Conservation (phyloP, 1,284 basidiomycete species). For the Austroboletus rostrupii region DNA sequence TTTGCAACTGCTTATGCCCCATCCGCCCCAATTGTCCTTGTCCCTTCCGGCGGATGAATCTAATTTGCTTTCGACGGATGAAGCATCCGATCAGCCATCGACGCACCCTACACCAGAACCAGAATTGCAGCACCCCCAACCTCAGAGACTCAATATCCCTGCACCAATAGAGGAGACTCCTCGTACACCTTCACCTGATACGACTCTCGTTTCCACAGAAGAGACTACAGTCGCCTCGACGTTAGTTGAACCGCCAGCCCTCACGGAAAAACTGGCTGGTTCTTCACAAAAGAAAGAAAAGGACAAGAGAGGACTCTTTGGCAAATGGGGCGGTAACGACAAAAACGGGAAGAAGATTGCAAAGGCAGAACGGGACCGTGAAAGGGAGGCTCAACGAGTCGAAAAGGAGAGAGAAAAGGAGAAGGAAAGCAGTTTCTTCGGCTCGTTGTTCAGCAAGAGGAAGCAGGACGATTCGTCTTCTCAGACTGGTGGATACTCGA, state of each 20-base stretch:
- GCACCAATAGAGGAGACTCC: slow-evolving; percentile 35
- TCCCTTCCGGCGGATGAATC: slow-evolving; percentile 27
- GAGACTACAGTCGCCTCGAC: slow-evolving; percentile 25
- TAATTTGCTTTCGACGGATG: slow-evolving; percentile 35
- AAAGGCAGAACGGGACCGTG: slow-evolving; percentile 40
- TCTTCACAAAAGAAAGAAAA: slow-evolving; percentile 60
- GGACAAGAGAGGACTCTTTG: slow-evolving; percentile 73
- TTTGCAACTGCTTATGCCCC: slow-evolving; percentile 22
- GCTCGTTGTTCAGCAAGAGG: slow-evolving; percentile 83
- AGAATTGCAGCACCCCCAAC: slow-evolving; percentile 56
- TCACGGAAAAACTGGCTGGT: slow-evolving; percentile 31
- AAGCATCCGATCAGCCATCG: slow-evolving; percentile 21
- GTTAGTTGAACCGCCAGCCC: slow-evolving; percentile 20
- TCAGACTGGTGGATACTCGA: slow-evolving; percentile 45
- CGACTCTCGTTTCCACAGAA: slow-evolving; percentile 29
- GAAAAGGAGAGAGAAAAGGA: slow-evolving; percentile 48
- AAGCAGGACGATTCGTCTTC: slow-evolving; percentile 64
- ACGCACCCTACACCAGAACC: slow-evolving; percentile 31
- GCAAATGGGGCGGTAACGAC: slow-evolving; percentile 65
- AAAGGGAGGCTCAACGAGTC: slow-evolving; percentile 42
- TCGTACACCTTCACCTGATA: slow-evolving; percentile 44
- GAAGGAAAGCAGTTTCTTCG: slow-evolving; percentile 78
- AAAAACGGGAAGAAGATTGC: slow-evolving; percentile 57
- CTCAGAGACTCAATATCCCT: slow-evolving; percentile 36
- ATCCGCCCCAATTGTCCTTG: slow-evolving; percentile 28